Base-by-base conservation (phyloP, 495 filamentous ascomycete species). In the Geopyxis carbonaria region DNA sequence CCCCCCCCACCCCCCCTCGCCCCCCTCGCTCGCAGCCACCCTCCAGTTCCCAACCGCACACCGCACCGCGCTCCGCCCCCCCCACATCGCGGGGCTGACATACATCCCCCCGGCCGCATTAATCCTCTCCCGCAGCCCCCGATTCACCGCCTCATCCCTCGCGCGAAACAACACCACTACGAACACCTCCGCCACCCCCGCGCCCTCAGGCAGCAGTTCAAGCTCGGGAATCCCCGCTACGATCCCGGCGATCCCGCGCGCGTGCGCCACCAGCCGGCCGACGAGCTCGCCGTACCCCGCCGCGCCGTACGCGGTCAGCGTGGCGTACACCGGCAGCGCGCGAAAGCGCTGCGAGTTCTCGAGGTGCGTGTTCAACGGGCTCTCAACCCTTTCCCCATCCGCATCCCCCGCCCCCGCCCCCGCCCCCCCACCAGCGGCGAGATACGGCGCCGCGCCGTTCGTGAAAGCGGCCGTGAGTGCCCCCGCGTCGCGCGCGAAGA, bases 311-410 rank as follows among this genome's bases (percentile, higher is more conserved):
- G 75, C 73, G n/a, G 75, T 47, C 0, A 93, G 64, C 0, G 76
- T 75, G 7, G 84, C 76, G 46, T 93, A 93, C 3, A 84, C 81
- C 0, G 87, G 87, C 14, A 93, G 61, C 0, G 84, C 87, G 34
- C 87, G 70, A 61, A 95, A 91, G 11, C 87, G 74, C 27, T 85
- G 70, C 4, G 85, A 93, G 54, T 95, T 95, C 49, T 93, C 86
- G 16, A 95, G 59, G 15, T 85, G 81, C 39, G 86, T 75, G 59
- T 93, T 87, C 11, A 93, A 61, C 0, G 87, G 86, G 22, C 80
- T 87, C 15, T n/a, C n/a, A n/a, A n/a, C n/a, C n/a, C n/a, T n/a
- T n/a, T n/a, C n/a, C n/a, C n/a, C n/a, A n/a, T n/a, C n/a, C n/a
- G n/a, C n/a, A n/a, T n/a, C n/a, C n/a, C n/a, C n/a, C n/a, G n/a